Conservation (phyloP, 1,284 basidiomycete genomes). For the Naganishia cerealis region DNA sequence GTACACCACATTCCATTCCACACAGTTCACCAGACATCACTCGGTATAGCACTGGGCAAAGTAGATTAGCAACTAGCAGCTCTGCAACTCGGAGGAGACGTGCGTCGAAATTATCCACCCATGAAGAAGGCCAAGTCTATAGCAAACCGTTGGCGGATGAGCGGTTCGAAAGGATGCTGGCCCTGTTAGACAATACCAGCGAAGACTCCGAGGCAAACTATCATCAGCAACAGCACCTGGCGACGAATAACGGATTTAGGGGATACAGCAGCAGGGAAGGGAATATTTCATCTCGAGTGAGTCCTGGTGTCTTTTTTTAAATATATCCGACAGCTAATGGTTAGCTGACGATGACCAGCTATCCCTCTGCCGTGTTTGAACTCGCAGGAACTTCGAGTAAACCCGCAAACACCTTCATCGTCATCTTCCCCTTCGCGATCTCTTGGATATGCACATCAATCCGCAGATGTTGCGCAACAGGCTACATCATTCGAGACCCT, state of each 20-base stretch:
- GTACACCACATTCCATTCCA: background rate
- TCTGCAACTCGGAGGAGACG: background rate
- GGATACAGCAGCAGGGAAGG: background rate
- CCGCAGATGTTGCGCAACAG: background rate
- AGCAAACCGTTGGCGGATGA: background rate
- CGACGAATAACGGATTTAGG: background rate
- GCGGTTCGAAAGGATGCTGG: slow-evolving; percentile 19
- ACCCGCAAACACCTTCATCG: slow-evolving; percentile 14
- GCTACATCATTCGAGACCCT: slow-evolving; percentile 15
- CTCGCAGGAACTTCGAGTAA: background rate
- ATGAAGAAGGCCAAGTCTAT: background rate
- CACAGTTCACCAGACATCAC: background rate
- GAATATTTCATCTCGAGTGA: background rate
- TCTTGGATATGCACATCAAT: background rate
- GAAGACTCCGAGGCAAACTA: background rate
- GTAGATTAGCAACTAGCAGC: background rate
- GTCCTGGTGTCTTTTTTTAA: background rate
- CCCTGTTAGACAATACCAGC: slow-evolving; percentile 4
- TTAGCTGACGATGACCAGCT: slow-evolving; percentile 5
- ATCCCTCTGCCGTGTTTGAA: background rate
- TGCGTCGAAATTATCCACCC: background rate
- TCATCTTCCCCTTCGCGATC: background rate
- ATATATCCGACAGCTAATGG: background rate
- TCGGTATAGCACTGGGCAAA: background rate
- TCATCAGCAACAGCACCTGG: background rate